phyloP scores from a whole-genome alignment of 164 flowering plant genomes.

The Santalum album region DNA sequence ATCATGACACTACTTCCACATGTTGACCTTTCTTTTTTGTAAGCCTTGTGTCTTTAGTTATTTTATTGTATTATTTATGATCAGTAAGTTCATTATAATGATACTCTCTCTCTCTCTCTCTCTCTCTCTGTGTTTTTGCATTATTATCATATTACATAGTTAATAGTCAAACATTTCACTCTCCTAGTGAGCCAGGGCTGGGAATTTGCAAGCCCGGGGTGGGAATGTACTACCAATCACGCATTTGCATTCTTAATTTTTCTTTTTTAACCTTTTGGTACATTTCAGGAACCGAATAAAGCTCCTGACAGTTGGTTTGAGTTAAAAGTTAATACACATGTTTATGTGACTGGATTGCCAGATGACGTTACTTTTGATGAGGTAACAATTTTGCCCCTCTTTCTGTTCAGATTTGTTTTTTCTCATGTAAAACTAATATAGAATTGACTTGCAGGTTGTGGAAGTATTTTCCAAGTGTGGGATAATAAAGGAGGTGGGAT shows the following conservation, averaged over 20 bases:
- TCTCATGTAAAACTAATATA: slow-evolving; percentile 10
- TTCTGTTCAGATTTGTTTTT: background rate
- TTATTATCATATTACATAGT: too few species aligned
- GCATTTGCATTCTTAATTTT: too few species aligned
- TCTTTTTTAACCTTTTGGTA: slow-evolving; percentile 7
- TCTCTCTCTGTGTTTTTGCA: too few species aligned
- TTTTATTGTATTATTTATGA: too few species aligned
- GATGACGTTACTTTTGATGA: slow-evolving; percentile 92
- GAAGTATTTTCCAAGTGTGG: slow-evolving; percentile 96
- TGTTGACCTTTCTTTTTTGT: background rate
- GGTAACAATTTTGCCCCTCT: slow-evolving; percentile 24
- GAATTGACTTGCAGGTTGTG: slow-evolving; percentile 50
- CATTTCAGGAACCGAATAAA: slow-evolving; percentile 81
- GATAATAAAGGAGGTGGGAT: slow-evolving; percentile 78
- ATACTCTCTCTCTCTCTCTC: too few species aligned
- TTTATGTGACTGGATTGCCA: slow-evolving; percentile 92
- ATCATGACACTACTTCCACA: too few species aligned
- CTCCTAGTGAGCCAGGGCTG: too few species aligned
- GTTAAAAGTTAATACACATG: slow-evolving; percentile 91
- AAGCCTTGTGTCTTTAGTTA: too few species aligned
- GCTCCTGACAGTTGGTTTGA: slow-evolving; percentile 99
- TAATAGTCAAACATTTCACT: too few species aligned
- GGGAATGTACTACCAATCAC: too few species aligned
- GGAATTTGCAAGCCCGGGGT: too few species aligned
- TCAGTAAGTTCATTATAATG: too few species aligned